Evolutionary conservation across 208 protist genomes (phyloP).

Genomic region (Wallacemonas sp.): DNA sequence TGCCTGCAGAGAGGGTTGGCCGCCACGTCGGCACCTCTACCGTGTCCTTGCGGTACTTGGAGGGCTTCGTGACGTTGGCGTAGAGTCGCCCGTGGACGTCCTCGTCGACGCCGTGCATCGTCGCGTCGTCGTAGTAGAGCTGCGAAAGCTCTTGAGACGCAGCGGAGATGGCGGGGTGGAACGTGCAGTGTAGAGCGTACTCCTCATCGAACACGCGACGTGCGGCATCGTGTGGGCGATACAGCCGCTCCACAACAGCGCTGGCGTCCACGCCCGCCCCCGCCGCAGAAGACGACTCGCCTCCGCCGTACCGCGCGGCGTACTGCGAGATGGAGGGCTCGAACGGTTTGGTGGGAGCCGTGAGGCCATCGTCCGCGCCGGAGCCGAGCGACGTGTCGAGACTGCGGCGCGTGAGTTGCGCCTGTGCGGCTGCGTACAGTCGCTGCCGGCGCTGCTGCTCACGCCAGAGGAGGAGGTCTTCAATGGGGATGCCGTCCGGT

Average conservation of each 20-base stretch:
- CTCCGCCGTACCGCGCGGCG: slow-evolving; percentile 37
- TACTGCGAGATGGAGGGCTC: slow-evolving; percentile 45
- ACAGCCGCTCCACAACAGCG: slow-evolving; percentile 65
- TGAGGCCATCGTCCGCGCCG: neutral
- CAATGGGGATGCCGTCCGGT: slow-evolving; percentile 31
- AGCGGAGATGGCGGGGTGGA: slow-evolving; percentile 45
- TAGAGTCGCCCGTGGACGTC: slow-evolving; percentile 56
- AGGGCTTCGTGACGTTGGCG: slow-evolving; percentile 31
- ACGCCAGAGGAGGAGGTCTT: slow-evolving; percentile 54
- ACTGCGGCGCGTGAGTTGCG: slow-evolving; percentile 14
- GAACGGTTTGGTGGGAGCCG: slow-evolving; percentile 19
- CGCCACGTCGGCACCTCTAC: slow-evolving; percentile 4
- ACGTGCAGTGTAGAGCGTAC: slow-evolving; percentile 47
- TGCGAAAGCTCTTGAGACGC: slow-evolving; percentile 42
- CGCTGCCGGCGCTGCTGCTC: slow-evolving; percentile 53
- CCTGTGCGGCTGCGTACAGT: slow-evolving; percentile 37
- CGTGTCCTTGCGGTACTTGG: slow-evolving; percentile 26
- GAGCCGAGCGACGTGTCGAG: neutral
- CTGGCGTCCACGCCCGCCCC: slow-evolving; percentile 19
- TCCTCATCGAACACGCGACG: slow-evolving; percentile 34
- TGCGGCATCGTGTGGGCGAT: slow-evolving; percentile 18
- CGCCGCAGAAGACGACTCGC: neutral
- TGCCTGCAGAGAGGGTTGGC: slow-evolving; percentile 17
- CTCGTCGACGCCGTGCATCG: slow-evolving; percentile 6
- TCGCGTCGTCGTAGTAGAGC: slow-evolving; percentile 33